A percentile compares a stretch with the other conserved stretches of the same genome.
Conservation (phyloP, 805 yeast genomes). For the Candida lessepsii region DNA sequence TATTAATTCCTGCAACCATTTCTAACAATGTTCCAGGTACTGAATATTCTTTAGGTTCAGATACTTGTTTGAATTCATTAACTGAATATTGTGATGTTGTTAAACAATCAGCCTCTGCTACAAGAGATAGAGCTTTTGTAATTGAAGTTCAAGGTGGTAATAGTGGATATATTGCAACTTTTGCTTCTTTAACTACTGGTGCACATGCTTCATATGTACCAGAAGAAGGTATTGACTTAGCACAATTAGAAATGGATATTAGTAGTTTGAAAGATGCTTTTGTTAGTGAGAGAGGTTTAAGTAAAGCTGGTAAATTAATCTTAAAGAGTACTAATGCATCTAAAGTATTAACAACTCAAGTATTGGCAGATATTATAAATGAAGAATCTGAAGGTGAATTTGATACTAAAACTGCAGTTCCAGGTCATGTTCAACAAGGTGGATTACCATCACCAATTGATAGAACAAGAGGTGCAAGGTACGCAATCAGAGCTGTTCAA, state of each 20-base stretch:
- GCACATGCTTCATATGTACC: conserved; percentile 92
- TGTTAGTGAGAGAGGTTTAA: conserved; percentile 71
- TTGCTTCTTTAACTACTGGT: conserved; percentile 81
- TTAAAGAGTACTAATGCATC: conserved; percentile 85
- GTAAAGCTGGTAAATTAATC: conserved; percentile 80
- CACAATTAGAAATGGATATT: conserved; percentile 74
- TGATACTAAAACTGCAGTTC: conserved; percentile 92
- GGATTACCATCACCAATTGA: conserved; percentile 94
- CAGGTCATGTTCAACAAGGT: conserved; percentile 99
- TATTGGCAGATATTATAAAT: conserved; percentile 79
- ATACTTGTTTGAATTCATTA: conserved; percentile 90
- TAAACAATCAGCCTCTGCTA: conserved; percentile 91
- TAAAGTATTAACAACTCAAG: conserved; percentile 73
- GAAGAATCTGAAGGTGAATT: conserved; percentile 75
- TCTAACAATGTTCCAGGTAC: conserved; percentile 99
- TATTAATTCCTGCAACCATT: conserved; percentile 90
- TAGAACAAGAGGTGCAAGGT: conserved; percentile 83
- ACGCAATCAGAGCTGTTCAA: conserved; percentile 85
- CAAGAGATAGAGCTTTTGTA: conserved; percentile 91
- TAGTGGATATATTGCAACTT: conserved; percentile 90
- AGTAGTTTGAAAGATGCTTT: conserved; percentile 65
- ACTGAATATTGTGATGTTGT: conserved; percentile 93
- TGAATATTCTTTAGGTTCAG: conserved; percentile 92
- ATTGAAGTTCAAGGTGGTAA: conserved; percentile 99
- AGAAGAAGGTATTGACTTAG: conserved; percentile 71